phyloP scores from a whole-genome alignment of 2,329 filamentous ascomycete species.

The Curvularia lunata region DNA sequence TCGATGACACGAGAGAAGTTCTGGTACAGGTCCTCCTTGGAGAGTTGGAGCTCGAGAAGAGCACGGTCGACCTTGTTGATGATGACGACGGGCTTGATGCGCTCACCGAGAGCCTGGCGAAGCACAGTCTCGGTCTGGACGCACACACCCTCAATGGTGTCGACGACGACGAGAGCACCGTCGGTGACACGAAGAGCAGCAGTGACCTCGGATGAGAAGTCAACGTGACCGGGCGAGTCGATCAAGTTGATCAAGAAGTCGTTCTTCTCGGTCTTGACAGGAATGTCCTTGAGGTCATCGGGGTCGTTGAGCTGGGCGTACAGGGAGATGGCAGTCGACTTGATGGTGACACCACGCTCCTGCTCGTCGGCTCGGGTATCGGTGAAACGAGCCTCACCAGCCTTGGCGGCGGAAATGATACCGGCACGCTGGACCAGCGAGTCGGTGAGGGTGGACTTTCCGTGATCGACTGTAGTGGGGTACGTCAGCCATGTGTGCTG shows the following conservation, averaged over 20 bases:
- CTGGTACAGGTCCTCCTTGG: constrained; percentile 99
- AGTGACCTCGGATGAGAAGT: constrained; percentile 99
- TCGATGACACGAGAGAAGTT: constrained; percentile 99
- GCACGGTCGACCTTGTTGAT: constrained; percentile 99
- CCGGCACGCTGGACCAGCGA: constrained; percentile 98
- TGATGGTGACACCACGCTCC: constrained; percentile 99
- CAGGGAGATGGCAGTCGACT: constrained; percentile 99
- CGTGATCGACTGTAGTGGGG: constrained; percentile 79
- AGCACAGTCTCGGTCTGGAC: constrained; percentile 99
- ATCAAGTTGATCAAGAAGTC: constrained; percentile 99
- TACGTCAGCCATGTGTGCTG: constrained; percentile 32
- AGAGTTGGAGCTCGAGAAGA: constrained; percentile 97
- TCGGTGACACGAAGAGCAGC: constrained; percentile 99
- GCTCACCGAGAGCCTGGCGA: constrained; percentile 98
- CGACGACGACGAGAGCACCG: constrained; percentile 98
- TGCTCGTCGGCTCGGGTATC: constrained; percentile 98
- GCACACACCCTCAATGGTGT: constrained; percentile 99
- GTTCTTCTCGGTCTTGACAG: constrained; percentile 84
- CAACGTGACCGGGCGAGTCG: constrained; percentile 99
- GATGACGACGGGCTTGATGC: constrained; percentile 99
- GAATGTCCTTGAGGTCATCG: constrained; percentile 95
- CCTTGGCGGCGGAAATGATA: constrained; percentile 99
- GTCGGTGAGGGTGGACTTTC: constrained; percentile 99
- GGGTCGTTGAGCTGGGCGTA: constrained; percentile 81
- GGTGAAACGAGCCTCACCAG: constrained; percentile 92